Conservation (phyloP, 768 basidiomycete genomes). For the Calocybe indica region DNA sequence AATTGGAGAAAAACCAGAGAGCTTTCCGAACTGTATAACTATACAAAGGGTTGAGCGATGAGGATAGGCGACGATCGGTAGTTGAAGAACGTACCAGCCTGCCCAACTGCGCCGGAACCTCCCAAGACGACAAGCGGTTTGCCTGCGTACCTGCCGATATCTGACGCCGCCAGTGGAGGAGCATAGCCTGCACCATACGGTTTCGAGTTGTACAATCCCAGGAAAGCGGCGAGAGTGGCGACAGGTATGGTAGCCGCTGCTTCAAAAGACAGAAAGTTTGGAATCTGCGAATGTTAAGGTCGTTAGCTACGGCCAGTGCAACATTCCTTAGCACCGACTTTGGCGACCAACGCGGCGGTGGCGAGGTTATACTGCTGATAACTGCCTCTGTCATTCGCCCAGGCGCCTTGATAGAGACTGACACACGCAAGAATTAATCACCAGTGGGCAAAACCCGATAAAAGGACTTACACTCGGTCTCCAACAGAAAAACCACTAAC, state of each 20-base stretch:
- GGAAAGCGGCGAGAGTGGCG: constrained; percentile 19
- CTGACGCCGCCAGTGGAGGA: constrained; percentile 26
- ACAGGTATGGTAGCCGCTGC: constrained; percentile 29
- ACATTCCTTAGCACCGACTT: background rate
- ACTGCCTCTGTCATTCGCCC: background rate
- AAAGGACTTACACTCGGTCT: constrained; percentile 41
- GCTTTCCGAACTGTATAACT: constrained; percentile 25
- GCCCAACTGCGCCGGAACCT: constrained; percentile 30
- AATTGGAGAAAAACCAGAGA: constrained; percentile 34
- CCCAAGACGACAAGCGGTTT: constrained; percentile 30
- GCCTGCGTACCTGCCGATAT: constrained; percentile 20
- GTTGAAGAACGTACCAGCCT: constrained; percentile 20
- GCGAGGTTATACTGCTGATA: background rate
- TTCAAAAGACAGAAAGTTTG: constrained; percentile 27
- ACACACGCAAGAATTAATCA: constrained; percentile 26
- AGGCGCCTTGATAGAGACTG: constrained; percentile 23
- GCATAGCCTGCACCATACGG: constrained; percentile 21
- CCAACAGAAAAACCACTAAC: constrained; percentile 44
- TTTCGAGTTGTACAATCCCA: constrained; percentile 23
- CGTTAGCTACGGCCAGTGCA: background rate
- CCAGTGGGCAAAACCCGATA: constrained; percentile 28
- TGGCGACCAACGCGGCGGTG: background rate
- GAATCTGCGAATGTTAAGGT: constrained; percentile 17
- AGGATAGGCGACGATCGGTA: background rate
- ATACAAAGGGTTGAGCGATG: background rate